Conservation (phyloP, 495 filamentous ascomycete genomes). For the Penicillium pulvis region DNA sequence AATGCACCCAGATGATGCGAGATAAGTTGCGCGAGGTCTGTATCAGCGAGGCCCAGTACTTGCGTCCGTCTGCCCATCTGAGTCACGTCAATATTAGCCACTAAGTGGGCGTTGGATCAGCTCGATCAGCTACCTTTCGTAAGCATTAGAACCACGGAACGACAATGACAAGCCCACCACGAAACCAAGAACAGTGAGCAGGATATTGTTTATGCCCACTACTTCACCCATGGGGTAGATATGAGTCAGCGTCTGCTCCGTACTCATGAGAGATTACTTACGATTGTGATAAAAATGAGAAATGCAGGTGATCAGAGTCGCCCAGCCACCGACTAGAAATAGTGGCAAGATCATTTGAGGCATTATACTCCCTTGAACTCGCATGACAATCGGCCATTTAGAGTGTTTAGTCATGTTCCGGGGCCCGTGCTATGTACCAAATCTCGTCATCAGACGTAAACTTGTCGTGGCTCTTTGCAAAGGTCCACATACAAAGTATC, state of each 20-base stretch:
- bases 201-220: slow-evolving; percentile 63
- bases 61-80: slow-evolving; percentile 70
- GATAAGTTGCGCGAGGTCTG: slow-evolving; percentile 73
- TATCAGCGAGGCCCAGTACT: slow-evolving; percentile 75
- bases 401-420: slow-evolving; percentile 74
- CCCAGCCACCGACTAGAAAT: slow-evolving; percentile 66
- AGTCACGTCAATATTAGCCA: slow-evolving; percentile 1
- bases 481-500: slow-evolving; percentile 43
- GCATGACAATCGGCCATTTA: slow-evolving; percentile 78
- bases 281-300: slow-evolving; percentile 51
- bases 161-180: slow-evolving; percentile 82
- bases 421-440: slow-evolving; percentile 49
- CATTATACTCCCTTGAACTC: slow-evolving; percentile 78
- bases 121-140: slow-evolving; percentile 60
- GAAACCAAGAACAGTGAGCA: slow-evolving; percentile 87
- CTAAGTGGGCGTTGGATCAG: background rate
- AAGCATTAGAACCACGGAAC: slow-evolving; percentile 83
- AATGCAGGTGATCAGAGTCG: slow-evolving; percentile 67
- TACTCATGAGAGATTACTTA: slow-evolving; percentile 31
- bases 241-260: slow-evolving; percentile 4
- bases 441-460: background rate
- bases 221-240: background rate
- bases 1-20: slow-evolving; percentile 78
- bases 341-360: slow-evolving; percentile 81
- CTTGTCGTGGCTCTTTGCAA: background rate